These are phyloP conservation scores for Gossypium trilobum DNA, from an alignment of 441 rosid genomes.

Conservation along the genomic window DNA sequence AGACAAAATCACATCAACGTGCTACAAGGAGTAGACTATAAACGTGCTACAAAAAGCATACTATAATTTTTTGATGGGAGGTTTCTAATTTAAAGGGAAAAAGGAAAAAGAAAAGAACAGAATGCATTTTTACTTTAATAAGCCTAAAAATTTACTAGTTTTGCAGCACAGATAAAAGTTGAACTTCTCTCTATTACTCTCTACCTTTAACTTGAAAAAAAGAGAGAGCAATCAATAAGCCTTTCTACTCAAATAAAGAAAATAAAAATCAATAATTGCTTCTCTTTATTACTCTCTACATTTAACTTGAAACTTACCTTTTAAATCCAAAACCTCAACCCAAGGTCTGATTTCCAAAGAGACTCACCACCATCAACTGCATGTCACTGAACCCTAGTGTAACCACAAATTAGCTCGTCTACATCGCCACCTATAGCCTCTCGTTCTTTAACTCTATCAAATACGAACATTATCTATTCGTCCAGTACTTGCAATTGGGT, in stretches of 20 bases:
- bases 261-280: conserved; percentile 22
- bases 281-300: conserved; percentile 27
- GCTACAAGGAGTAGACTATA: too few species aligned
- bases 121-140: too few species aligned
- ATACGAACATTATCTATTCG: conserved; percentile 66
- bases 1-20: too few species aligned
- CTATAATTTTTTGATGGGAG: too few species aligned
- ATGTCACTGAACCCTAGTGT: conserved; percentile 56
- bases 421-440: conserved; percentile 59
- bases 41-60: too few species aligned
- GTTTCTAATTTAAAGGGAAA: too few species aligned
- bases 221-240: too few species aligned
- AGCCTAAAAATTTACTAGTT: too few species aligned
- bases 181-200: background rate
- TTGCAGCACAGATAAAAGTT: background rate
- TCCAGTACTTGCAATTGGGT: conserved; percentile 45
- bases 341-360: background rate
- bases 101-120: too few species aligned
- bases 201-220: too few species aligned
- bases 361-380: conserved; percentile 14
- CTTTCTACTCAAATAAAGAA: background rate
- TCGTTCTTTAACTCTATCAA: conserved; percentile 63
- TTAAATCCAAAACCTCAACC: conserved; percentile 9
- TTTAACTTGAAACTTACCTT: conserved; percentile 16
- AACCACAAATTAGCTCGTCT: conserved; percentile 57